Conservation (phyloP, 495 filamentous ascomycete genomes). For the Xylaria sp. region DNA sequence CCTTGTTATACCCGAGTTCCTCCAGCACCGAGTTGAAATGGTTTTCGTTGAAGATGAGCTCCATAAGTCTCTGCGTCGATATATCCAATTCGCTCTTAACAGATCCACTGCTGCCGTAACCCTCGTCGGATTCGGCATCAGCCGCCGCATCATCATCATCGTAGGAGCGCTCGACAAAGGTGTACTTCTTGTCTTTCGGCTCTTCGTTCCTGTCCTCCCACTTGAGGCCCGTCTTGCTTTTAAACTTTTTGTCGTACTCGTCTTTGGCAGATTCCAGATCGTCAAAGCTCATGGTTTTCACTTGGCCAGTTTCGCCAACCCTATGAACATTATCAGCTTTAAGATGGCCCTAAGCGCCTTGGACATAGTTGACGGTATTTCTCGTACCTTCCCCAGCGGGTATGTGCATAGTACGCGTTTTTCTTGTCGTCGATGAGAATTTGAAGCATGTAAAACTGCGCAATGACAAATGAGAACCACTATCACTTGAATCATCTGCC, state of each 20-base stretch:
- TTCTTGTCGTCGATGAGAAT: slow-evolving; percentile 26
- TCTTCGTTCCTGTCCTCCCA: slow-evolving; percentile 63
- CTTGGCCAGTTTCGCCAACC: slow-evolving; percentile 69
- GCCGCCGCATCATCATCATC: slow-evolving; percentile 31
- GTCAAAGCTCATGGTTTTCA: slow-evolving; percentile 48
- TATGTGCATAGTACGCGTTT: slow-evolving; percentile 55
- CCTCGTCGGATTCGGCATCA: slow-evolving; percentile 32
- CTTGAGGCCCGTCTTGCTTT: slow-evolving; percentile 65
- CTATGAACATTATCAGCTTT: slow-evolving; percentile 35
- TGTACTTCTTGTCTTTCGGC: slow-evolving; percentile 66
- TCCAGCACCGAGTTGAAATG: slow-evolving; percentile 63
- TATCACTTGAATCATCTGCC: neutral
- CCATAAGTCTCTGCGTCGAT: slow-evolving; percentile 65
- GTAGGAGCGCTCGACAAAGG: slow-evolving; percentile 63
- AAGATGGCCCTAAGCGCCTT: neutral
- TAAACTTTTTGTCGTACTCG: slow-evolving; percentile 70
- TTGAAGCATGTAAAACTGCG: slow-evolving; percentile 33
- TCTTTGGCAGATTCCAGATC: slow-evolving; percentile 50
- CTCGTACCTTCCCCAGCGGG: slow-evolving; percentile 61
- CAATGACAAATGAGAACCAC: neutral
- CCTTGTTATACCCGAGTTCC: slow-evolving; percentile 67
- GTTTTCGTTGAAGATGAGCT: slow-evolving; percentile 73
- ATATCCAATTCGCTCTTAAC: slow-evolving; percentile 54
- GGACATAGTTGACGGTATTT: neutral
- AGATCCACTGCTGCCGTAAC: slow-evolving; percentile 37